Evolutionary conservation across 257 asterid genomes (phyloP), one percentile per base, ranked within the genome.

Genomic region (Prunella vulgaris): DNA sequence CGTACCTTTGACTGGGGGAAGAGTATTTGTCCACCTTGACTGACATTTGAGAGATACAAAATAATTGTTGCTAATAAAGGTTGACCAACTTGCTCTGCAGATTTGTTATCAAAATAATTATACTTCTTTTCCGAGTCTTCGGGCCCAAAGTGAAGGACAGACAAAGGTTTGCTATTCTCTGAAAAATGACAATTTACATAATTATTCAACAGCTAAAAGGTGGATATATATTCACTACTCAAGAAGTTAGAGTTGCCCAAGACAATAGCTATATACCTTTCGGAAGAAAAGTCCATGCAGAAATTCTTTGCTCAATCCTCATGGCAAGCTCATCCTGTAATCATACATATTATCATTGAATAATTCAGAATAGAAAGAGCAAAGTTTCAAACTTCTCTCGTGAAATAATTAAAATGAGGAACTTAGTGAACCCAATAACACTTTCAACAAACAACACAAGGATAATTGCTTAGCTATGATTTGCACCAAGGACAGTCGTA

Each of bases 241-340:
- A 7, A 10, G 49, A 67, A 38, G 71, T 10, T 25, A 37, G 71
- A 51, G 72, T 56, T 38, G 37, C 35, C 32, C 12, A 25, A 40
- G 22, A 42, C 74, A 57, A 62, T 40, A 33, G 49, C 35, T 21
- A 70, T 61, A 37, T 67, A 92, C 97, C 94, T 83, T 77, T 78
- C 21, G 97, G 98, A 62, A 92, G 85, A 78, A 90, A 88, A 72
- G 95, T 92, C 96, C 98, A 92, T 42, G 92, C 93, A 75, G 86
- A 92, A 74, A 92, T 83, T 79, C 86, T 83, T 75, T 90, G 92
- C 79, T 84, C 96, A 24, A 92, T 86, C 80, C 81, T 79, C 68
- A 78, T 71, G 62, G 78, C 71, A 42, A 83, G 78, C 80, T 81
- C 86, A 75, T 88, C 93, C 98, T 90, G 74, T 37, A 70, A 65